phyloP scores from a whole-genome alignment of 2,329 filamentous ascomycete genomes.

The Leptosphaerulina australis region DNA sequence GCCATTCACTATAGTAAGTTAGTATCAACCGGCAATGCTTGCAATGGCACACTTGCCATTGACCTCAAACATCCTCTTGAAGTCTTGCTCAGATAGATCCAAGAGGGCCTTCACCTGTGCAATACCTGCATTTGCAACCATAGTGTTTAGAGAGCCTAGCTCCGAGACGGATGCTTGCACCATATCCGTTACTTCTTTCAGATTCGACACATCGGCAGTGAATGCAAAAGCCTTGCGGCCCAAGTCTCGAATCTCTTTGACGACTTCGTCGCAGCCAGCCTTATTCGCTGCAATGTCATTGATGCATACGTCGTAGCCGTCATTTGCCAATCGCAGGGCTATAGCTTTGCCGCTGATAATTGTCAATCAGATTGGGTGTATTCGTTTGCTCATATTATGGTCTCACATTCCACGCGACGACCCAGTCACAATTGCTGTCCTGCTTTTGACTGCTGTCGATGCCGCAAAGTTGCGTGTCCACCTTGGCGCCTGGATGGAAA shows the following conservation, averaged over 20 bases:
- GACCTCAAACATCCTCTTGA: slow-evolving; percentile 65
- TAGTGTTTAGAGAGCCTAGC: slow-evolving; percentile 59
- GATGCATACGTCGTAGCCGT: slow-evolving; percentile 70
- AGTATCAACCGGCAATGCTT: background rate
- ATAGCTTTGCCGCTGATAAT: slow-evolving; percentile 63
- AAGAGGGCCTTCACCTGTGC: slow-evolving; percentile 63
- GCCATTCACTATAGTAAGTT: slow-evolving; percentile 57
- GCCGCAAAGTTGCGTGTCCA: slow-evolving; percentile 36
- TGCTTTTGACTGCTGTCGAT: slow-evolving; percentile 26
- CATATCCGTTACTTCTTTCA: slow-evolving; percentile 59
- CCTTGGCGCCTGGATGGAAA: slow-evolving; percentile 21
- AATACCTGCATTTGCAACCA: slow-evolving; percentile 69
- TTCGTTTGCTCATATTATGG: background rate
- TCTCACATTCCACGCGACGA: slow-evolving; percentile 48
- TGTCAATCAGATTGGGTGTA: slow-evolving; percentile 6
- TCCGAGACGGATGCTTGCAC: slow-evolving; percentile 59
- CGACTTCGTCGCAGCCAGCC: slow-evolving; percentile 59
- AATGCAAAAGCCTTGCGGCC: slow-evolving; percentile 62
- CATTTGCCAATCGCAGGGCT: slow-evolving; percentile 66
- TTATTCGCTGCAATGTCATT: slow-evolving; percentile 65
- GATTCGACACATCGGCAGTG: slow-evolving; percentile 66
- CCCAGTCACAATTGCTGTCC: slow-evolving; percentile 49
- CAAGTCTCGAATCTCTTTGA: slow-evolving; percentile 58
- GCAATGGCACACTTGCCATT: slow-evolving; percentile 51
- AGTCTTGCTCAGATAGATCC: slow-evolving; percentile 63